Evolutionary conservation across 768 basidiomycete species (phyloP).

Genomic region (Lactarius sp.): DNA sequence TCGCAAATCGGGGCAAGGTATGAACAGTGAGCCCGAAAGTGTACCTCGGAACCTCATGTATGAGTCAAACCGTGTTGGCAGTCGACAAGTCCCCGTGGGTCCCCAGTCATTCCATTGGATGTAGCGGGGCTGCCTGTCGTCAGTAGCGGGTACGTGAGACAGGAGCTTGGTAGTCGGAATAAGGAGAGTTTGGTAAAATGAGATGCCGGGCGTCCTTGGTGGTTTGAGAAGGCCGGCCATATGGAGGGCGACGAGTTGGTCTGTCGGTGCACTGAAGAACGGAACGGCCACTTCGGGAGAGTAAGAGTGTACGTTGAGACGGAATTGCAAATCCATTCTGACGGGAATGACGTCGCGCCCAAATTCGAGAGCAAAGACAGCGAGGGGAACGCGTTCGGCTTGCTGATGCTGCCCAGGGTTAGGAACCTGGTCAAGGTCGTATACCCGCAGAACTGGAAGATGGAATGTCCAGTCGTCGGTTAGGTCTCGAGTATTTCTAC

Average conservation of each 20-base stretch:
- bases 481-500: too few species aligned
- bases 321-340: not conserved
- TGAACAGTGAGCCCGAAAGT: conserved; percentile 9
- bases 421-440: not conserved
- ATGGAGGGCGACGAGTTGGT: conserved; percentile 9
- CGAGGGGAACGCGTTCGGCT: not conserved
- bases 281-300: conserved; percentile 2
- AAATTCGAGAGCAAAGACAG: conserved; percentile 2
- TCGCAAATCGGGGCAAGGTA: not conserved
- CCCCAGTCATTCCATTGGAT: conserved; percentile 15
- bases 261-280: not conserved
- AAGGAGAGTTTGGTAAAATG: not conserved
- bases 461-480: too few species aligned
- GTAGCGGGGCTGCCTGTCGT: not conserved
- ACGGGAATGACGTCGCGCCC: not conserved
- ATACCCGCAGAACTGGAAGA: conserved; percentile 1
- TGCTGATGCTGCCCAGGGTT: not conserved
- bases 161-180: conserved; percentile 1
- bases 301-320: conserved; percentile 3
- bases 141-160: not conserved
- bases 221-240: not conserved
- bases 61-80: not conserved
- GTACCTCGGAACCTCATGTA: not conserved
- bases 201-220: not conserved
- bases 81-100: not conserved